Evolutionary conservation across 169 alveolate genomes (phyloP), one percentile per base, ranked within the genome.

Genomic region (Toxoplasma gondii): DNA sequence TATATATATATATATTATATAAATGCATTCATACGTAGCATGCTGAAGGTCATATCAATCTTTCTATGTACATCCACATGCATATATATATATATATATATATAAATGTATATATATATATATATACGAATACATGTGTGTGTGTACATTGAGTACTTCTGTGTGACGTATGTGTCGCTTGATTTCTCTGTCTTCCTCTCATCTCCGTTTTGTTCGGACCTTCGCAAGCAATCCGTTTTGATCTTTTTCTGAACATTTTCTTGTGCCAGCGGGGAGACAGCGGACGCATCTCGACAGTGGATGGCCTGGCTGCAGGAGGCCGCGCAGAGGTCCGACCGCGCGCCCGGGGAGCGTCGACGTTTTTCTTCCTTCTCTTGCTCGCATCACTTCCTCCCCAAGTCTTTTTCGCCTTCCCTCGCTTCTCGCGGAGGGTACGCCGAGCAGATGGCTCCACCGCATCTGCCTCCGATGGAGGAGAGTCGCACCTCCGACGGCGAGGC

Each of bases 261-360:
- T 27, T 22, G 5, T 12, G 4, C 9, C 84, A 74, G 84, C 22
- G 84, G 84, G 27, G 84, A 74, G 49, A 74, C 45, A 16, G 39
- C 43, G 49, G 49, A 74, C 17, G 84, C 45, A 5, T 74, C 84
- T 12, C 84, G 44, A 16, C 84, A 74, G 84, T 74, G 84, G 84
- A 22, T 74, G 84, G 44, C 19, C 2, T 74, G 84, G 84, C 84
- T 74, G 44, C 84, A n/a, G 84, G 27, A 4, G 84, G 84, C 84
- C 27, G 41, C 84, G 84, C 84, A 74, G 84, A 31, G 44, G 2
- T 4, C 43, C n/a, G 39, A n/a, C 44, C 84, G 2, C 84, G 44
- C 1, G n/a, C 43, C 38, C 45, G 44, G 17, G 43, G 84, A 74
- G 44, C 84, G 39, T 1, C 41, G 84, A 2, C 39, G 84, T n/a